Conservation (phyloP, 257 asterid genomes). For the Capsicum pubescens region DNA sequence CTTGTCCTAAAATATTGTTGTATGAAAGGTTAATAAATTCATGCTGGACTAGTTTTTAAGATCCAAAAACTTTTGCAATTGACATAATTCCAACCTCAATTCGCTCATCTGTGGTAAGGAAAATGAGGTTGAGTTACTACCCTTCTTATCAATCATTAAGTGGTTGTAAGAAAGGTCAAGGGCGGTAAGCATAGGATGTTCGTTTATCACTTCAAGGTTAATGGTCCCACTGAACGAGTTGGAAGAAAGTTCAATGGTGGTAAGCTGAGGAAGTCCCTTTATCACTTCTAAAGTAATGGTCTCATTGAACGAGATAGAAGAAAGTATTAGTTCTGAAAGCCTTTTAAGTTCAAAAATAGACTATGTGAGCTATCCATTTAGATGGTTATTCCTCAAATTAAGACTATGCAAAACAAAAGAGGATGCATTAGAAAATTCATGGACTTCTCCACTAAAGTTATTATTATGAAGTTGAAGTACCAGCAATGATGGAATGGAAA, state of each 20-base stretch:
- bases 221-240: slow-evolving; percentile 41
- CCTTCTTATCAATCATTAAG: slow-evolving; percentile 30
- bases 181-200: slow-evolving; percentile 20
- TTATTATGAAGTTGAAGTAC: background rate
- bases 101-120: slow-evolving; percentile 14
- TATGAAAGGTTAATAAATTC: slow-evolving; percentile 36
- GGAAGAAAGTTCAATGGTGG: background rate
- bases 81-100: background rate
- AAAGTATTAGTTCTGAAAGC: slow-evolving; percentile 29
- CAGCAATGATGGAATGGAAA: slow-evolving; percentile 32
- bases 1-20: slow-evolving; percentile 43
- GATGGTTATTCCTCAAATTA: slow-evolving; percentile 33
- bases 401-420: slow-evolving; percentile 23
- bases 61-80: slow-evolving; percentile 41
- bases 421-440: slow-evolving; percentile 23
- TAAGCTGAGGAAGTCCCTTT: too few relatives aligned
- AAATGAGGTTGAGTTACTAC: background rate
- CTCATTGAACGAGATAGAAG: too few relatives aligned
- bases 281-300: too few relatives aligned
- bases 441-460: slow-evolving; percentile 19
- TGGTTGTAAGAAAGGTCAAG: slow-evolving; percentile 48
- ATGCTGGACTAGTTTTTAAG: slow-evolving; percentile 26
- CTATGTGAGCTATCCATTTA: slow-evolving; percentile 31
- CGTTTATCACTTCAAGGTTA: slow-evolving; percentile 32
- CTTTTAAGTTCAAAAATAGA: slow-evolving; percentile 32